Base-by-base conservation (phyloP, 805 yeast genomes). In the Metschnikowia proteae region DNA sequence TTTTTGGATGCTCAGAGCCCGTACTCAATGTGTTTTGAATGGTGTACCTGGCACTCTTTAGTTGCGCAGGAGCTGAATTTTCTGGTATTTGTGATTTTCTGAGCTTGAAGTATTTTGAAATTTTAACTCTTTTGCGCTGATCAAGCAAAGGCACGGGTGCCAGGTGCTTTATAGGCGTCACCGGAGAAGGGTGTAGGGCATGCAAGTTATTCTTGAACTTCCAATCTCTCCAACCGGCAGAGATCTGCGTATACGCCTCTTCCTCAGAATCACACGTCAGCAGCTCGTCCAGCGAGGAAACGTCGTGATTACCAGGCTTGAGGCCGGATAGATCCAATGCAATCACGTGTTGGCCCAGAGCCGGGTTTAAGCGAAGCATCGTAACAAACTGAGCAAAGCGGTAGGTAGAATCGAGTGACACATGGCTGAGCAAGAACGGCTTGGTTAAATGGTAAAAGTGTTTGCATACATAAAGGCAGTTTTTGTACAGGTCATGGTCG, bases 151-250 rank as follows among this genome's bases (percentile, higher is more conserved):
- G 49, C 9, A 39, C 27, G 11, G 49, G 39, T 4, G 58, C 47
- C 7, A 43, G 36, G 9, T 51, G 44, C 45, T 52, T 60, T 6
- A 60, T 49, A 32, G 58, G 48, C 9, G 52, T 52, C 4, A 43
- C 42, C 1, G 64, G 53, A 1, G 63, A 58, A 3, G 61, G 54
- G 46, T 58, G 64, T 36, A 66, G 51, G 1, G 73, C 60, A 60
- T 84, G 84, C 32, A 86, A 63, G 64, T 85, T 90, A 45, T 78
- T 79, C 52, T 88, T 76, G 59, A 77, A 84, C 59, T 88, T 85
- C 96, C 96, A 89, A 63, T 89, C 96, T 61, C 96, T 76, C 97
- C 97, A 89, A 7, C 92, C 85, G 0, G 96, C 96, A 44, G 78
- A 66, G 1, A 83, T 49, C 32, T 40, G 49, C 5, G 48, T 35